Conservation (phyloP, 2,329 filamentous ascomycete genomes). For the Chrysoporthe cubensis region DNA sequence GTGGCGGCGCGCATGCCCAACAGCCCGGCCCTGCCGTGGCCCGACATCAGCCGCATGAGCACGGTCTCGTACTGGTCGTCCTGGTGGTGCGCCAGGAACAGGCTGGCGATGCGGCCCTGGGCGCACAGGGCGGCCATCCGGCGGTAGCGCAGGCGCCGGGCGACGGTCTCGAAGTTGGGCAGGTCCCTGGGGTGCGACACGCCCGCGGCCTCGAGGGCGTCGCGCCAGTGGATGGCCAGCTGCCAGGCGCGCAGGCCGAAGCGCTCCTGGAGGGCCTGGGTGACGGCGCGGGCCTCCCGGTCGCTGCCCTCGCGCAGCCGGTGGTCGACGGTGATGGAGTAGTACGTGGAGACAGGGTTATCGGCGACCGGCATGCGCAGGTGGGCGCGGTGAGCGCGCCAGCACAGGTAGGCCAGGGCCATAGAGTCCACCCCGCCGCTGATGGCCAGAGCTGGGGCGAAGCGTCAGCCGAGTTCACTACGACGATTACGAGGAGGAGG, state of each 20-base stretch:
- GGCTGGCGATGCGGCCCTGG: constrained; percentile 52
- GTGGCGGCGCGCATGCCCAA: constrained; percentile 67
- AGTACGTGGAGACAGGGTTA: constrained; percentile 46
- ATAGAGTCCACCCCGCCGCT: constrained; percentile 98
- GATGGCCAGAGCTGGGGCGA: constrained; percentile 69
- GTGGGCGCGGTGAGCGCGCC: constrained; percentile 44
- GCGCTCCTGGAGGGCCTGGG: constrained; percentile 35
- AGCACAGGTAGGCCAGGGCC: constrained; percentile 81
- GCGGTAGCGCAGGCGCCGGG: constrained; percentile 75
- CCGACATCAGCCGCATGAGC: constrained; percentile 73
- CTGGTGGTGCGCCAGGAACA: constrained; percentile 84
- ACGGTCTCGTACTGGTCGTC: constrained; percentile 94
- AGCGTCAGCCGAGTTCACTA: not conserved
- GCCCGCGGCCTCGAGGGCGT: constrained; percentile 33
- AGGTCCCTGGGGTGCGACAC: constrained; percentile 43
- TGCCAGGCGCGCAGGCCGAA: constrained; percentile 41
- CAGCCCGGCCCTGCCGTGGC: constrained; percentile 72
- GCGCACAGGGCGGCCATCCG: constrained; percentile 66
- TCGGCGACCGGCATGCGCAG: constrained; percentile 47
- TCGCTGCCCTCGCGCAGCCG: constrained; percentile 55
- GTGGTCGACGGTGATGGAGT: constrained; percentile 62
- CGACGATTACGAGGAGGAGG: not conserved
- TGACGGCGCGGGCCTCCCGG: constrained; percentile 56
- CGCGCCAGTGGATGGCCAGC: constrained; percentile 54
- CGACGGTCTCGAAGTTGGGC: constrained; percentile 75